Evolutionary conservation across 208 protist genomes (phyloP), one percentile per base, ranked within the genome.

Genomic region (Leishmania gerbilli): DNA sequence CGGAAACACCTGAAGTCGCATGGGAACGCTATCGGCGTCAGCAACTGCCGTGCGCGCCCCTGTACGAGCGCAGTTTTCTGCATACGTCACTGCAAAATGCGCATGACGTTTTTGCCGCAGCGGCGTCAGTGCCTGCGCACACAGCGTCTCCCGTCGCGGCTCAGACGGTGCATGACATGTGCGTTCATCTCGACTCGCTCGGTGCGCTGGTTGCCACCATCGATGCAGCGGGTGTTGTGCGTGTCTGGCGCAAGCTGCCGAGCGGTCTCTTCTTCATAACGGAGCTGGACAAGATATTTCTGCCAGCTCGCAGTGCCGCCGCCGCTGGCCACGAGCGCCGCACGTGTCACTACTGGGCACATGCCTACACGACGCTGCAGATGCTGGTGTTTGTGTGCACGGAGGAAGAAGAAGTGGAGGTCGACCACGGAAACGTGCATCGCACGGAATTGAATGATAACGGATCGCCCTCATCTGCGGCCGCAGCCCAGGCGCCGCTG

Each of bases 181-280:
- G 74, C 56, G 76, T 90, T 19, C 77, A 91, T 53, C 53, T 84
- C 42, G 92, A 96, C 79, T 76, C 87, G 1, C 84, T 92, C 42
- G 90, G 90, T 27, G 86, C 83, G 21, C 75, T 96, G 40, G 76
- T 94, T 72, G 78, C 83, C 58, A 92, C 87, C 3, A 62, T 96
- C 3, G 92, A 93, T 82, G 80, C 76, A 7, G 49, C 58, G 55
- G 92, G 92, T 45, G 84, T 85, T 31, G 68, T 94, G 65, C 89
- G 92, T 27, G 76, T 92, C 51, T 93, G 89, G 92, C 89, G 92
- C 53, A 96, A 93, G 84, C 87, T 96, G 47, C 90, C 92, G 13
- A 88, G 88, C 64, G 75, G 81, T 3, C 67, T 96, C 60, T 89
- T 94, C 77, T 93, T 96, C 53, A 84, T 92, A 49, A 87, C 87